Evolutionary conservation across 139 green algal species (phyloP).

Genomic region (Picochlorum sp.): DNA sequence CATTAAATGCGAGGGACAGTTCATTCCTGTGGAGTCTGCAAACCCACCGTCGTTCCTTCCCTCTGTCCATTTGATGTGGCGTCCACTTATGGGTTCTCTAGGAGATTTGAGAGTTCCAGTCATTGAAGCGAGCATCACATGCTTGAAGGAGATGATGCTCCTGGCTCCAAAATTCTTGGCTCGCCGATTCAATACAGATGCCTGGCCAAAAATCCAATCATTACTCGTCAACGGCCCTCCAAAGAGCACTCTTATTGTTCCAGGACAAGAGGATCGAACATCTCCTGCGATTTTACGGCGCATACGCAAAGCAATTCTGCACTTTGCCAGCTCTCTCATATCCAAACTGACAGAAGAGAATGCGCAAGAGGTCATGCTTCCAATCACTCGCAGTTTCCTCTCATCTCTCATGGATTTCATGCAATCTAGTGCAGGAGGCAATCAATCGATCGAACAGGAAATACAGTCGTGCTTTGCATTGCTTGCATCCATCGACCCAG

Average conservation of each 20-base stretch:
- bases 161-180: conserved; percentile 46
- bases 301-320: conserved; percentile 31
- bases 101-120: conserved; percentile 40
- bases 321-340: conserved; percentile 9
- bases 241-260: conserved; percentile 11
- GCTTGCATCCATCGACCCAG: conserved; percentile 29
- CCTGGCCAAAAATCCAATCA: conserved; percentile 43
- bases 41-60: conserved; percentile 55
- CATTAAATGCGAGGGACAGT: conserved; percentile 16
- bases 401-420: no score
- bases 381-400: no score
- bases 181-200: conserved; percentile 45
- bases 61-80: conserved; percentile 53
- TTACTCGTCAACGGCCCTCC: conserved; percentile 36
- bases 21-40: conserved; percentile 38
- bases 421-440: no score
- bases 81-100: conserved; percentile 43
- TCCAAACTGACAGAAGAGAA: no score
- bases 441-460: no score
- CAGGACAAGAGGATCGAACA: conserved; percentile 16
- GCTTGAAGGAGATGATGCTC: conserved; percentile 10
- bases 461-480: no score
- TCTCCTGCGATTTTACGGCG: conserved; percentile 37
- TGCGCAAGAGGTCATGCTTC: no score
- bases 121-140: conserved; percentile 20